Percentiles rank a stretch among this genome's conserved stretches.
phyloP scores from a whole-genome alignment of 2,329 filamentous ascomycete genomes.

The Parastagonospora nodorum region DNA sequence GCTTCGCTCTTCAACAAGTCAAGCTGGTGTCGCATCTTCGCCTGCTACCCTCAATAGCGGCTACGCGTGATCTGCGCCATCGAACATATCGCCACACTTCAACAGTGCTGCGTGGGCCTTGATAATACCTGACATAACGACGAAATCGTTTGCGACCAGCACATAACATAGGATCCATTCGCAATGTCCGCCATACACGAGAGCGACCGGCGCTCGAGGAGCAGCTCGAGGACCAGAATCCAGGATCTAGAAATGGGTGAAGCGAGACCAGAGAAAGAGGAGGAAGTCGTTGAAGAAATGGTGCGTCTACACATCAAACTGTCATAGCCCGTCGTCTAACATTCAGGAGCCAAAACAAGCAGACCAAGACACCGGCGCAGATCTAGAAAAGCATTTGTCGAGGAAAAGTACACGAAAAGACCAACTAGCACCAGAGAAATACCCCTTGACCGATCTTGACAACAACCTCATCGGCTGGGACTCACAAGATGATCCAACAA shows the following conservation, averaged over 20 bases:
- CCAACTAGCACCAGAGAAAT: slow-evolving; percentile 31
- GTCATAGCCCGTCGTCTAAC: neutral
- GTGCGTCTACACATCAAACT: neutral
- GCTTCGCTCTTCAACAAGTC: neutral
- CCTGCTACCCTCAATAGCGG: neutral
- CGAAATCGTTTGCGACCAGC: neutral
- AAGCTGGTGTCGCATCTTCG: neutral
- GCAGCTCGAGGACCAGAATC: slow-evolving; percentile 25
- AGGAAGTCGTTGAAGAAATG: slow-evolving; percentile 2
- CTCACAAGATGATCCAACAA: slow-evolving; percentile 36
- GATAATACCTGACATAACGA: neutral
- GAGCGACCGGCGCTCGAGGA: slow-evolving; percentile 23
- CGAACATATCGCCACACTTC: neutral
- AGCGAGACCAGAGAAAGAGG: slow-evolving; percentile 9
- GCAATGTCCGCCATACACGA: slow-evolving; percentile 25
- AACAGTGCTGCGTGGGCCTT: neutral
- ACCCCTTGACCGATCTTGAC: slow-evolving; percentile 40
- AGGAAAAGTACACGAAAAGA: slow-evolving; percentile 37
- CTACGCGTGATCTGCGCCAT: neutral
- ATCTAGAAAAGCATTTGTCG: slow-evolving; percentile 38
- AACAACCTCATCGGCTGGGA: slow-evolving; percentile 46
- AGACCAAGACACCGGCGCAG: slow-evolving; percentile 24
- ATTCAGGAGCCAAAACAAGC: slow-evolving; percentile 11
- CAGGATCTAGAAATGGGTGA: slow-evolving; percentile 26
- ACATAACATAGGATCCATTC: neutral